These are phyloP conservation scores for Coemansia reversa DNA, from an alignment of 192 early-diverging fungal species.

Conservation along the genomic window DNA sequence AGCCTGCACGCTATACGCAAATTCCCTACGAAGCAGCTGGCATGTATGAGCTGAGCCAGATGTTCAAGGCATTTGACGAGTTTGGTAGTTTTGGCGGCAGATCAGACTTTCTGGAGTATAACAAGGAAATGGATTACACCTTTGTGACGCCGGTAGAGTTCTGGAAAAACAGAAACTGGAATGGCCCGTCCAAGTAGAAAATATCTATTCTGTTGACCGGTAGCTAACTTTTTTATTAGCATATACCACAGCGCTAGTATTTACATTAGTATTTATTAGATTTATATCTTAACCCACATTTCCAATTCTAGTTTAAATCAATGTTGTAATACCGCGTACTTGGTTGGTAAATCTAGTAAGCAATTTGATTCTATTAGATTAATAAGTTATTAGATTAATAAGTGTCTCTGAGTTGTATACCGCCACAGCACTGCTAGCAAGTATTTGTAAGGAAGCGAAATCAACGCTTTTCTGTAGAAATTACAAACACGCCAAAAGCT, in stretches of 20 bases:
- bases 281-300: not conserved
- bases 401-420: too few relatives aligned
- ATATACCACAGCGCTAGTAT: not conserved
- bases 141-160: constrained; percentile 26
- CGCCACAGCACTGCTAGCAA: too few relatives aligned
- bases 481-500: too few relatives aligned
- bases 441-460: too few relatives aligned
- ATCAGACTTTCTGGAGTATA: constrained; percentile 28
- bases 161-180: constrained; percentile 37
- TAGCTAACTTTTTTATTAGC: not conserved
- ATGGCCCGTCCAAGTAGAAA: constrained; percentile 51
- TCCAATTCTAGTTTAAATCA: too few relatives aligned
- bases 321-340: too few relatives aligned
- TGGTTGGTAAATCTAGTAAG: too few relatives aligned
- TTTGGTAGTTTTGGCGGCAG: constrained; percentile 30
- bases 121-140: constrained; percentile 23
- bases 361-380: too few relatives aligned
- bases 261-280: not conserved
- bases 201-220: not conserved
- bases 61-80: constrained; percentile 30
- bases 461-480: too few relatives aligned
- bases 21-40: constrained; percentile 17
- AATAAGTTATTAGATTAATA: too few relatives aligned
- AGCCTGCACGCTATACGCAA: constrained; percentile 28
- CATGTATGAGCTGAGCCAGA: constrained; percentile 16